phyloP scores from a whole-genome alignment of 441 rosid species.

The Cnidoscolus chayamansa region DNA sequence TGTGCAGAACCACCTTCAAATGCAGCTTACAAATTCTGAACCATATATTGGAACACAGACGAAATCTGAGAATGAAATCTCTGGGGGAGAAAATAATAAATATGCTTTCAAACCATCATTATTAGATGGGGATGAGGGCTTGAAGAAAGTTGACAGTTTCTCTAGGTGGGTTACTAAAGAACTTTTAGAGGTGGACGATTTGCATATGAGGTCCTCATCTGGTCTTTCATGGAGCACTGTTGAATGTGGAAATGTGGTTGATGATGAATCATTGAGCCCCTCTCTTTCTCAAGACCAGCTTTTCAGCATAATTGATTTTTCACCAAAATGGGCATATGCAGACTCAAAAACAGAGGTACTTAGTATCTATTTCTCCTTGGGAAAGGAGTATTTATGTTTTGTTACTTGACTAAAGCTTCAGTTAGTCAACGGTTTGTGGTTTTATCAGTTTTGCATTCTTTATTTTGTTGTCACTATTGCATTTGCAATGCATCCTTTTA shows the following conservation, averaged over 20 bases:
- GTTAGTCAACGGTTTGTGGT: conserved; percentile 5
- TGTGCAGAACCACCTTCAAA: conserved; percentile 32
- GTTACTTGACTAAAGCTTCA: neutral
- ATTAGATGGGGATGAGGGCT: conserved; percentile 55
- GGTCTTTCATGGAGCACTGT: conserved; percentile 69
- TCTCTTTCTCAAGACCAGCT: conserved; percentile 87
- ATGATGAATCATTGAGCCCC: conserved; percentile 61
- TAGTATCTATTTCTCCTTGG: neutral
- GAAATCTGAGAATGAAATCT: conserved; percentile 35
- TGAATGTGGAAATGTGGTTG: conserved; percentile 64
- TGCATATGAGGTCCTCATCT: conserved; percentile 63
- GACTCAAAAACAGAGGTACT: conserved; percentile 75
- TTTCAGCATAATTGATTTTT: conserved; percentile 74
- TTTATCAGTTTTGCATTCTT: neutral
- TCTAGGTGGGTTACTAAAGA: conserved; percentile 81
- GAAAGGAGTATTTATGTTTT: neutral
- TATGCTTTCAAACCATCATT: conserved; percentile 48
- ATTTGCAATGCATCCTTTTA: neutral
- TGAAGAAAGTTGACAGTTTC: conserved; percentile 92
- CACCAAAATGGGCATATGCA: conserved; percentile 69
- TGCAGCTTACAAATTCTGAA: conserved; percentile 36
- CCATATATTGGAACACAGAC: conserved; percentile 27
- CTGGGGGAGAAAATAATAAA: conserved; percentile 41
- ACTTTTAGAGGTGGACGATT: conserved; percentile 76
- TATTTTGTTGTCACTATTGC: neutral